Percentiles rank a stretch among this genome's conserved stretches.
Evolutionary conservation across 768 basidiomycete genomes (phyloP).

Genomic region (Lentinula sp.): DNA sequence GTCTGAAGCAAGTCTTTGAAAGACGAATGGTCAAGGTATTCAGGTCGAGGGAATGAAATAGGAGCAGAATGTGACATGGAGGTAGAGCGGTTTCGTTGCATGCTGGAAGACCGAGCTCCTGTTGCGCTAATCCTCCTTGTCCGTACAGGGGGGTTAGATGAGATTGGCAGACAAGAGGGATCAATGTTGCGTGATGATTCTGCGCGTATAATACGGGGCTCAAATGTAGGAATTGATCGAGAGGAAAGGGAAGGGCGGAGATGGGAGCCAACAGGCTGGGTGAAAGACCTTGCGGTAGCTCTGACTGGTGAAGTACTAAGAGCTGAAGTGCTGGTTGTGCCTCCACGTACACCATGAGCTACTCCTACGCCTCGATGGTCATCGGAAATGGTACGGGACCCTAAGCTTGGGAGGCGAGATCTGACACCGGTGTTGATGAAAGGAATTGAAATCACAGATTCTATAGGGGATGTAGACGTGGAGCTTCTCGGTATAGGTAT

Average conservation of each 20-base stretch:
- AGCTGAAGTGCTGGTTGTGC: slow-evolving; percentile 13
- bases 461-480: slow-evolving; percentile 43
- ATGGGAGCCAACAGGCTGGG: slow-evolving; percentile 24
- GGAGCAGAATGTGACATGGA: slow-evolving; percentile 21
- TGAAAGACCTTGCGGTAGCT: slow-evolving; percentile 39
- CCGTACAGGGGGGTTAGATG: slow-evolving; percentile 35
- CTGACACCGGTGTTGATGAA: slow-evolving; percentile 34
- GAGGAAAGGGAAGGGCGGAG: slow-evolving; percentile 25
- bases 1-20: slow-evolving; percentile 63
- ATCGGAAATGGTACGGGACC: slow-evolving; percentile 21
- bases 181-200: slow-evolving; percentile 38
- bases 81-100: slow-evolving; percentile 20
- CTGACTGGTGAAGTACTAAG: slow-evolving; percentile 29
- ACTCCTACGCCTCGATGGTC: slow-evolving; percentile 30
- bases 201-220: slow-evolving; percentile 63
- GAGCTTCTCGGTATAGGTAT: slow-evolving; percentile 53
- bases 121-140: slow-evolving; percentile 23
- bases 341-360: slow-evolving; percentile 24
- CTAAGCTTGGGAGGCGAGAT: slow-evolving; percentile 30
- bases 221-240: slow-evolving; percentile 13
- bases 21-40: slow-evolving; percentile 73
- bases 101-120: slow-evolving; percentile 7
- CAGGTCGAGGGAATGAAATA: slow-evolving; percentile 54
- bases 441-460: slow-evolving; percentile 51
- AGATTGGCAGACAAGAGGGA: slow-evolving; percentile 33